phyloP scores from a whole-genome alignment of 805 yeast genomes.

The Saccharomycopsis lassenensis region DNA sequence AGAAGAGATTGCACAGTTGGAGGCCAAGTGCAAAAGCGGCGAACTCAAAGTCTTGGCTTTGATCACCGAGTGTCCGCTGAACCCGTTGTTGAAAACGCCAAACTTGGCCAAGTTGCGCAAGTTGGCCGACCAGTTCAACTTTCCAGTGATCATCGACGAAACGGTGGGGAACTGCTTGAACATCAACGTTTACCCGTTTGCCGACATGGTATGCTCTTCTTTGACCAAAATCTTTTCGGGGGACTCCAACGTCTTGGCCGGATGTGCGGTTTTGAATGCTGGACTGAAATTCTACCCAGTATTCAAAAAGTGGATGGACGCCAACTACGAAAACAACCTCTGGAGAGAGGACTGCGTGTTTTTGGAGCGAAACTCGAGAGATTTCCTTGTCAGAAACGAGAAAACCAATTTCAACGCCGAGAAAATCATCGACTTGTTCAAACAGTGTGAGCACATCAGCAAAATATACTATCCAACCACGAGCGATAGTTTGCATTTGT shows the following conservation, averaged over 20 bases:
- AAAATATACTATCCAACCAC: conserved; percentile 63
- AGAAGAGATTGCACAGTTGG: conserved; percentile 49
- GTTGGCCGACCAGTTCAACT: conserved; percentile 58
- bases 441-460: conserved; percentile 36
- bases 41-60: conserved; percentile 43
- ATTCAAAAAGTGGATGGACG: conserved; percentile 40
- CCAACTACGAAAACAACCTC: conserved; percentile 57
- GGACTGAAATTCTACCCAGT: conserved; percentile 36
- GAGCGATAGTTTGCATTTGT: conserved; percentile 42
- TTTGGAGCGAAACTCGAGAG: conserved; percentile 87
- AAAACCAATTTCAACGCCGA: conserved; percentile 46
- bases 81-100: conserved; percentile 84
- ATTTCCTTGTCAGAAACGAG: conserved; percentile 54
- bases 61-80: conserved; percentile 90
- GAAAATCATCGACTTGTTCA: conserved; percentile 39
- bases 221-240: conserved; percentile 90
- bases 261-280: conserved; percentile 73
- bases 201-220: conserved; percentile 82
- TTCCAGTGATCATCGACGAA: conserved; percentile 83
- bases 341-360: conserved; percentile 95
- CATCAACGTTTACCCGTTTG: conserved; percentile 65
- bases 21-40: conserved; percentile 47
- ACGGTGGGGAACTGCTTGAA: conserved; percentile 89
- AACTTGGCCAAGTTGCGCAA: conserved; percentile 53
- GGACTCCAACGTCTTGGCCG: conserved; percentile 93